Conservation (phyloP, 345 rosid species). For the Camelina laxa region DNA sequence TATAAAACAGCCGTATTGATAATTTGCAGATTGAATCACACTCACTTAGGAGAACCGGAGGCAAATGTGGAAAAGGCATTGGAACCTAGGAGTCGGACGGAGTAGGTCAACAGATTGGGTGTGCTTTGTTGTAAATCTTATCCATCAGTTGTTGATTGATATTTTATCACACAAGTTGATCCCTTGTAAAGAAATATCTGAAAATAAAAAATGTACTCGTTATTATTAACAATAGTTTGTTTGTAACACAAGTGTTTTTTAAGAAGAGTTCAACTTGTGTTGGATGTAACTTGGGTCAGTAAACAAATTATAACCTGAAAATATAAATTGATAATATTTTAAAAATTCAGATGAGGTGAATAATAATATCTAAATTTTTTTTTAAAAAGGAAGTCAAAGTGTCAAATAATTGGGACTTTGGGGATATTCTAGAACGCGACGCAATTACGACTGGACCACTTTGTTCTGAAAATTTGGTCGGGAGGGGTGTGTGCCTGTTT, state of each 20-base stretch:
- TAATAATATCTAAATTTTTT: not conserved
- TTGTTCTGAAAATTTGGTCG: conserved; percentile 7
- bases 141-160: conserved; percentile 1
- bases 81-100: not conserved
- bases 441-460: conserved; percentile 13
- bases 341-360: not conserved
- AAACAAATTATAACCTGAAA: not conserved
- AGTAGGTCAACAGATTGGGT: not conserved
- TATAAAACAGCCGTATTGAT: not conserved
- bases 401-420: not conserved
- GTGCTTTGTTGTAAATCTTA: conserved; percentile 5
- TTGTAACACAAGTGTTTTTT: no score
- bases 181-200: not conserved
- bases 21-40: not conserved
- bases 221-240: not conserved
- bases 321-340: no score
- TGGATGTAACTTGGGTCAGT: not conserved
- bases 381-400: not conserved
- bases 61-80: not conserved
- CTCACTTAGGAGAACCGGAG: not conserved
- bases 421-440: not conserved
- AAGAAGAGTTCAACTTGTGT: no score
- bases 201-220: not conserved
- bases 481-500: not conserved
- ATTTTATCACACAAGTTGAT: conserved; percentile 1